Evolutionary conservation across 768 basidiomycete species (phyloP).

Genomic region (Collybiopsis luxurians): DNA sequence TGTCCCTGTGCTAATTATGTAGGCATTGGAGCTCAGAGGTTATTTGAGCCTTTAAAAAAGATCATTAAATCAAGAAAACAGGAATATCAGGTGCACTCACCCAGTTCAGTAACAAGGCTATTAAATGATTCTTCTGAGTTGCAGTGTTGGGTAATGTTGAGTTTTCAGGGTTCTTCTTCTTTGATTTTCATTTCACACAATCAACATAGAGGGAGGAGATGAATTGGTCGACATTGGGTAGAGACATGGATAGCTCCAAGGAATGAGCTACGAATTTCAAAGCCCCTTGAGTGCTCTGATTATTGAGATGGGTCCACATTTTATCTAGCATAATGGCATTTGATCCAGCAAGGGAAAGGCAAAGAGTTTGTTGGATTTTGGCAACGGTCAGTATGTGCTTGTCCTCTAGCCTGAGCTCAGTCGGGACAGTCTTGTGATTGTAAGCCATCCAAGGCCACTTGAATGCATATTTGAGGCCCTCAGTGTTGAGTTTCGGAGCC

Average conservation of each 20-base stretch:
- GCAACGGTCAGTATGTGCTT: background rate
- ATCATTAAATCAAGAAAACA: background rate
- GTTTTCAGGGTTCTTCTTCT: background rate
- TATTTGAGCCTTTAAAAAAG: background rate
- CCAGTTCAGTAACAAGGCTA: background rate
- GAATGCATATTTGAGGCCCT: constrained; percentile 1
- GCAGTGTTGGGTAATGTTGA: background rate
- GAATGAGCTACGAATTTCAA: background rate
- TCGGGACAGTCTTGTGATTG: background rate
- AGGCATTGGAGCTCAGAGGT: background rate
- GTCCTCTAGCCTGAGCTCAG: background rate
- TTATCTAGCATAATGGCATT: background rate
- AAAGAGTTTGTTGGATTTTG: background rate
- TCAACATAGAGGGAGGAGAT: background rate
- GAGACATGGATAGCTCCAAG: background rate
- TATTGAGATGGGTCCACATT: background rate
- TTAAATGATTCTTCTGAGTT: background rate
- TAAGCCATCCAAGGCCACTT: constrained; percentile 1
- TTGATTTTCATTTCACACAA: background rate
- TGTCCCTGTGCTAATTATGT: background rate
- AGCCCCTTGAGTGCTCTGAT: background rate
- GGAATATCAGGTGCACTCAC: background rate
- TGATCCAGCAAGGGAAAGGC: background rate
- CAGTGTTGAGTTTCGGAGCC: background rate
- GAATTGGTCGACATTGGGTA: background rate